Conservation (phyloP, 179 eudicot genomes). For the Pouteria campechiana region DNA sequence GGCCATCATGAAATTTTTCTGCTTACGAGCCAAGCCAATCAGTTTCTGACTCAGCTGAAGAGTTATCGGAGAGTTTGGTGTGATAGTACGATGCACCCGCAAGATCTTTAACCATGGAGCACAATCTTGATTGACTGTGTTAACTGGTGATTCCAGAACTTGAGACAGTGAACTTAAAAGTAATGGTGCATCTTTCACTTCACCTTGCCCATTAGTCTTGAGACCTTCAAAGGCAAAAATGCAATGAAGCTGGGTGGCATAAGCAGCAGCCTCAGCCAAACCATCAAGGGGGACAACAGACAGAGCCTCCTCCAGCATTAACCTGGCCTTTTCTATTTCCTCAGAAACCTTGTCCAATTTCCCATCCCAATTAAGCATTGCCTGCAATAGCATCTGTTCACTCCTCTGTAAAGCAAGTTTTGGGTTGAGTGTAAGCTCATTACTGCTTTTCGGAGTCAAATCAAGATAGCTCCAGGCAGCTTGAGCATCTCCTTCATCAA, state of each 20-base stretch:
- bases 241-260: slow-evolving; percentile 80
- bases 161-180: slow-evolving; percentile 47
- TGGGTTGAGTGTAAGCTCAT: slow-evolving; percentile 92
- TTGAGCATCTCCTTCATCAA: slow-evolving; percentile 77
- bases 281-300: slow-evolving; percentile 84
- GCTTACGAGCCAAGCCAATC: slow-evolving; percentile 73
- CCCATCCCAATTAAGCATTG: slow-evolving; percentile 70
- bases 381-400: slow-evolving; percentile 99
- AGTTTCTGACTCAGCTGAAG: slow-evolving; percentile 62
- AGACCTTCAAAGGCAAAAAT: slow-evolving; percentile 65
- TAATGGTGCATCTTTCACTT: slow-evolving; percentile 32
- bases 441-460: slow-evolving; percentile 94
- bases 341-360: slow-evolving; percentile 53
- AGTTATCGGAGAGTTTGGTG: slow-evolving; percentile 58
- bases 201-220: slow-evolving; percentile 29
- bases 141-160: slow-evolving; percentile 37
- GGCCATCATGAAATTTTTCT: slow-evolving; percentile 66
- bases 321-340: slow-evolving; percentile 68
- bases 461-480: slow-evolving; percentile 95
- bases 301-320: slow-evolving; percentile 72
- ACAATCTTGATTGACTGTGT: slow-evolving; percentile 63
- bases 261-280: slow-evolving; percentile 67
- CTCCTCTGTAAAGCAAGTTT: slow-evolving; percentile 92
- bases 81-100: slow-evolving; percentile 57
- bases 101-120: slow-evolving; percentile 78